A percentile compares a stretch with the other conserved stretches of the same genome.
Conservation (phyloP, 441 rosid species). For the Arabidopsis hybrid region DNA sequence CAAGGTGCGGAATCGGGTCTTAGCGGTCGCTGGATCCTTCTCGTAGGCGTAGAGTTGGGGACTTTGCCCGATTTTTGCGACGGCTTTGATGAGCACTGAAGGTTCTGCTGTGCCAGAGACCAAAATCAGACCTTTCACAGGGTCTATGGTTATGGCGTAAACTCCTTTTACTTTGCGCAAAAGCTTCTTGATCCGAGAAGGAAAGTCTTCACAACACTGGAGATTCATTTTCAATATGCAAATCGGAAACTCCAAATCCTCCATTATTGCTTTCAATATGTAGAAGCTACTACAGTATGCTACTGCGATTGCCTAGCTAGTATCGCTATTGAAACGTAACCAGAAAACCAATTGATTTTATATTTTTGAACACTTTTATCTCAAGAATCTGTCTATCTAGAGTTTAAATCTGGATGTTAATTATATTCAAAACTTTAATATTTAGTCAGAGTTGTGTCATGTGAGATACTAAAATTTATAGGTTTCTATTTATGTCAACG, state of each 20-base stretch:
- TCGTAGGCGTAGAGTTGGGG: slow-evolving; percentile 36
- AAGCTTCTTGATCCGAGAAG: slow-evolving; percentile 27
- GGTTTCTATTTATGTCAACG: neutral
- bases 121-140: slow-evolving; percentile 25
- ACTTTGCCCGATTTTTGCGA: slow-evolving; percentile 17
- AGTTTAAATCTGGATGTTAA: too few species aligned
- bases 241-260: slow-evolving; percentile 11
- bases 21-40: slow-evolving; percentile 33
- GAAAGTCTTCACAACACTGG: slow-evolving; percentile 18
- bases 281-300: neutral
- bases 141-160: slow-evolving; percentile 36
- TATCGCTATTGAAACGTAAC: neutral
- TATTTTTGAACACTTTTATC: neutral
- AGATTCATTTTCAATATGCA: slow-evolving; percentile 31
- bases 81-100: slow-evolving; percentile 21
- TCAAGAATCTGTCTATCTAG: neutral
- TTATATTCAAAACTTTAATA: too few species aligned
- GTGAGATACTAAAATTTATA: neutral
- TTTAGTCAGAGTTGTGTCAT: neutral
- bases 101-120: slow-evolving; percentile 32
- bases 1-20: slow-evolving; percentile 12
- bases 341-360: neutral
- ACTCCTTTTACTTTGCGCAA: slow-evolving; percentile 33
- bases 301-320: neutral
- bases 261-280: neutral